A percentile compares a stretch with the other conserved stretches of the same genome.
Conservation (phyloP, 2,329 filamentous ascomycete genomes). For the Elsinoe australis region DNA sequence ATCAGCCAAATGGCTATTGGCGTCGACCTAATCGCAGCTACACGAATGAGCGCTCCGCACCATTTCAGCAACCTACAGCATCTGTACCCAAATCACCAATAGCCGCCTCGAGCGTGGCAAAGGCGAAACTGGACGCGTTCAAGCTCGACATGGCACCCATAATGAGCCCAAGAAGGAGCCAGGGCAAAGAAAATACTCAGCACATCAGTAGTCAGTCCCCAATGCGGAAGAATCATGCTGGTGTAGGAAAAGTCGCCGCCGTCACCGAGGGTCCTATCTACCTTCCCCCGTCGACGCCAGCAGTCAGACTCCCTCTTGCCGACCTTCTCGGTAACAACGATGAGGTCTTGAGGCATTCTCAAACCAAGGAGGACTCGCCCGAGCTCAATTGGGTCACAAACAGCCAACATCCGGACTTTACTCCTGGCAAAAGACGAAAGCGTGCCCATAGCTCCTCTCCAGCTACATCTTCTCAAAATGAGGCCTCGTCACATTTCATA, state of each 20-base stretch:
- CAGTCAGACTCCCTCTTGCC: constrained; percentile 50
- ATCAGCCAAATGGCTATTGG: constrained; percentile 22
- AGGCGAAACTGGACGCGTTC: constrained; percentile 49
- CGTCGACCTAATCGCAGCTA: too few relatives aligned
- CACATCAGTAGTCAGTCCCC: not conserved
- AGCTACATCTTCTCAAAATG: constrained; percentile 31
- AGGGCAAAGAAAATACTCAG: constrained; percentile 38
- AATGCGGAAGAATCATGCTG: not conserved
- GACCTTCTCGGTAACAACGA: constrained; percentile 56
- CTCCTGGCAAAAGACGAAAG: constrained; percentile 38
- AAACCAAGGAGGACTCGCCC: constrained; percentile 46
- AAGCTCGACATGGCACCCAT: constrained; percentile 40
- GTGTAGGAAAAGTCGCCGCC: constrained; percentile 14
- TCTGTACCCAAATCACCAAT: constrained; percentile 36
- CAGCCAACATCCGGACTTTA: constrained; percentile 36
- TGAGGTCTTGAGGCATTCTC: constrained; percentile 42
- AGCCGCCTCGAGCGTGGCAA: constrained; percentile 46
- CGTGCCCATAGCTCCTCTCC: constrained; percentile 43
- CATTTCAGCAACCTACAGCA: constrained; percentile 22
- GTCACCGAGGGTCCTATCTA: constrained; percentile 25
- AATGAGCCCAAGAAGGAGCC: constrained; percentile 19
- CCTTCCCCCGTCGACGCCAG: constrained; percentile 50
- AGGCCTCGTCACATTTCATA: constrained; percentile 26
- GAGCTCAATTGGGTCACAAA: constrained; percentile 39
- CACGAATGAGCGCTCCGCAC: too few relatives aligned